These are phyloP conservation scores for Coix lacrymajobi DNA, from an alignment of 176 grass and related monocot species.

Conservation along the genomic window DNA sequence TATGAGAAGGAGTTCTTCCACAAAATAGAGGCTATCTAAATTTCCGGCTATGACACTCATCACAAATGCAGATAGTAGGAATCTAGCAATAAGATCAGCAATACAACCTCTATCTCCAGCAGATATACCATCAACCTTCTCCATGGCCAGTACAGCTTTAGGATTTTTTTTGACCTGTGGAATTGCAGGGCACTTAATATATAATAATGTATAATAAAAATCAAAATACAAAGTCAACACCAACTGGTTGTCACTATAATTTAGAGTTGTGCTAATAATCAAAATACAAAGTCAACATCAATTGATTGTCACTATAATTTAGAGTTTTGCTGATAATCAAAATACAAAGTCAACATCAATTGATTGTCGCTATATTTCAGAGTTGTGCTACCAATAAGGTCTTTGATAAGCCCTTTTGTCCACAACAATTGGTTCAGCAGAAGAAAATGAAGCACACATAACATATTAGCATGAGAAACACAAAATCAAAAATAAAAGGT, in stretches of 20 bases:
- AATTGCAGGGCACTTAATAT: slow-evolving; percentile 28
- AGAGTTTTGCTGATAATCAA: too few species aligned
- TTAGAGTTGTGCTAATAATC: too few species aligned
- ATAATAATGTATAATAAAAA: slow-evolving; percentile 4
- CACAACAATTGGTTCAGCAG: slow-evolving; percentile 35
- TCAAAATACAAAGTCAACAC: slow-evolving; percentile 19
- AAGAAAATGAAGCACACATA: slow-evolving; percentile 25
- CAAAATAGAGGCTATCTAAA: slow-evolving; percentile 75
- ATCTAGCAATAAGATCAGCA: slow-evolving; percentile 94
- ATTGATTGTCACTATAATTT: too few species aligned
- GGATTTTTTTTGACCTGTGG: slow-evolving; percentile 48
- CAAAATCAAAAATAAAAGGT: background rate
- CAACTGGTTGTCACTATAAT: slow-evolving; percentile 58
- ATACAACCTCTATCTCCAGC: slow-evolving; percentile 97
- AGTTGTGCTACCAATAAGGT: slow-evolving; percentile 75
- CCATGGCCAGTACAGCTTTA: slow-evolving; percentile 93
- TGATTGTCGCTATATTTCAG: too few species aligned
- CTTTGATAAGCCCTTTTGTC: slow-evolving; percentile 76
- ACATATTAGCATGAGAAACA: slow-evolving; percentile 14
- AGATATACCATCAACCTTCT: slow-evolving; percentile 96
- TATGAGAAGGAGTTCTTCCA: too few species aligned
- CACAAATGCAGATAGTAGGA: slow-evolving; percentile 89
- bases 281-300: too few species aligned
- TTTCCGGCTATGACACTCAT: slow-evolving; percentile 94
- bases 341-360: too few species aligned